These are phyloP conservation scores for Boechera retrofracta DNA, from an alignment of 345 rosid species.

Conservation along the genomic window DNA sequence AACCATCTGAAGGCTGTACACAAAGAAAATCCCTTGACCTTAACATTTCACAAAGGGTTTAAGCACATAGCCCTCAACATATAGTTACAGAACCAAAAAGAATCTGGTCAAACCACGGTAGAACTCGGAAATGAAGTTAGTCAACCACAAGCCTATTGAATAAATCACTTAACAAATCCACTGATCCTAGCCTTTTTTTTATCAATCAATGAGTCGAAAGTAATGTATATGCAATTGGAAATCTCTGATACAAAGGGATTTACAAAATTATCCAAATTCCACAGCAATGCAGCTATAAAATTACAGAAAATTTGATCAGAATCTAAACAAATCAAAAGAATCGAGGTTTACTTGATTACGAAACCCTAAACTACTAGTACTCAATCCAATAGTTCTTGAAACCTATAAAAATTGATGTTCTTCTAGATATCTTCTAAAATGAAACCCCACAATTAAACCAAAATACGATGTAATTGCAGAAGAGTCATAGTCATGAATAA, in stretches of 20 bases:
- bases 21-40: background rate
- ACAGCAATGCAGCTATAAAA: background rate
- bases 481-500: background rate
- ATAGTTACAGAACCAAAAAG: background rate
- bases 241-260: background rate
- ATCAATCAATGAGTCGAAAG: background rate
- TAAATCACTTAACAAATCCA: background rate
- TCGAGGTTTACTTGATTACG: background rate
- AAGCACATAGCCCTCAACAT: background rate
- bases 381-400: too few species aligned
- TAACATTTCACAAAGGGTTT: background rate
- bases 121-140: too few species aligned
- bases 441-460: background rate
- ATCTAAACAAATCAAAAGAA: background rate
- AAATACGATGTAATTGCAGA: background rate
- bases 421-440: too few species aligned
- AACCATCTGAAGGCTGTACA: background rate
- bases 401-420: too few species aligned
- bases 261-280: background rate
- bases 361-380: background rate
- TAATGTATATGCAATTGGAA: background rate
- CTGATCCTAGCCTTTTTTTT: background rate
- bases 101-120: background rate
- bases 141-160: background rate
- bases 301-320: background rate